Conservation (phyloP, 1,284 basidiomycete genomes). For the Gymnopus androsaceus region DNA sequence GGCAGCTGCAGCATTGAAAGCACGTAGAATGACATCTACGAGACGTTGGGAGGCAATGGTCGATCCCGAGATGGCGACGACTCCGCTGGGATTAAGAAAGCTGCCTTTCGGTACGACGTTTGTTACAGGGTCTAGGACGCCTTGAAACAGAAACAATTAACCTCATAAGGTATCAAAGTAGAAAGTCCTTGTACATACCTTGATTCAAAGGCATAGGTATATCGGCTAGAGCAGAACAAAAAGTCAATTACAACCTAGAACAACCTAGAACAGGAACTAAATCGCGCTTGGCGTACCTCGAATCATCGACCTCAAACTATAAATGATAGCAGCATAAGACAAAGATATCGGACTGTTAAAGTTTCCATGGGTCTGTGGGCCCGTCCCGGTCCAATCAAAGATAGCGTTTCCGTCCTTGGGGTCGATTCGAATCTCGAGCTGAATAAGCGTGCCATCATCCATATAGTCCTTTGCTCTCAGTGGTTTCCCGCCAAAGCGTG, state of each 20-base stretch:
- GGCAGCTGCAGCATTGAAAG: constrained; percentile 13
- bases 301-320: constrained; percentile 12
- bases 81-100: constrained; percentile 10
- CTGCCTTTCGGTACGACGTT: constrained; percentile 15
- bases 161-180: too few species aligned
- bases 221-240: not conserved
- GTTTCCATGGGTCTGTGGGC: constrained; percentile 12
- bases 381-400: constrained; percentile 14
- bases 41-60: constrained; percentile 11
- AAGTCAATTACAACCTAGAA: too few species aligned
- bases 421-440: constrained; percentile 8
- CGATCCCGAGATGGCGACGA: constrained; percentile 12
- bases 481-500: not conserved
- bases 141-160: constrained; percentile 9
- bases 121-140: constrained; percentile 10
- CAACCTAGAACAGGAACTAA: too few species aligned
- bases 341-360: constrained; percentile 12
- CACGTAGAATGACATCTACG: constrained; percentile 12
- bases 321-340: constrained; percentile 15
- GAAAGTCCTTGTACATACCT: too few species aligned
- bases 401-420: constrained; percentile 11
- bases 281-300: too few species aligned
- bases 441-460: constrained; percentile 11
- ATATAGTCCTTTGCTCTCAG: constrained; percentile 9
- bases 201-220: too few species aligned